These are phyloP conservation scores for Thermoascus crustaceus DNA, from an alignment of 2,329 filamentous ascomycete genomes.

Conservation along the genomic window DNA sequence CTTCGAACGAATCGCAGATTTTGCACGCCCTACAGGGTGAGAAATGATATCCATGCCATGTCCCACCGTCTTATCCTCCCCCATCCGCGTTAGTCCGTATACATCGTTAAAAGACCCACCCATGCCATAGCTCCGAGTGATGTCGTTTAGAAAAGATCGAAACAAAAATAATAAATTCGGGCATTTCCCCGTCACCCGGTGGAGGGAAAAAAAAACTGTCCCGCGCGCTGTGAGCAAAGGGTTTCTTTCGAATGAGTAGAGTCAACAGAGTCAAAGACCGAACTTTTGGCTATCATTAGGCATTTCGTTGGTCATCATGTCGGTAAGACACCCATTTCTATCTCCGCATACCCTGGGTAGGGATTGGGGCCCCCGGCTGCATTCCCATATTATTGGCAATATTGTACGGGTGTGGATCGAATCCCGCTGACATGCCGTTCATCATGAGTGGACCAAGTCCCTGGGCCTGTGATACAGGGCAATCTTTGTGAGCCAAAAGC, in stretches of 20 bases:
- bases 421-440: constrained; percentile 33
- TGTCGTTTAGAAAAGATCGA: constrained; percentile 16
- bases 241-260: too few species aligned
- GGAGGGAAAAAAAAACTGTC: constrained; percentile 2
- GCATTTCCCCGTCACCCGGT: too few species aligned
- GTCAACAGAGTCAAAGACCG: not conserved
- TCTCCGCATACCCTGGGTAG: constrained; percentile 30
- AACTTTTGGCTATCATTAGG: constrained; percentile 5
- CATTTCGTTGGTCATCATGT: constrained; percentile 7
- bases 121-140: constrained; percentile 24
- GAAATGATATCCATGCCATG: constrained; percentile 19
- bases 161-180: too few species aligned
- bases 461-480: constrained; percentile 83
- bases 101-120: constrained; percentile 34
- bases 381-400: constrained; percentile 36
- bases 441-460: constrained; percentile 47
- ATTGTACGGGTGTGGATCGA: constrained; percentile 35
- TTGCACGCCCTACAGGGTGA: constrained; percentile 21
- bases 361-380: constrained; percentile 29
- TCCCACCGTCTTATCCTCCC: constrained; percentile 21
- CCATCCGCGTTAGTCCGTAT: constrained; percentile 30
- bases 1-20: constrained; percentile 19
- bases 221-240: not conserved
- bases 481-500: constrained; percentile 90
- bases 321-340: constrained; percentile 10